A percentile compares a stretch with the other conserved stretches of the same genome.
Conservation (phyloP, 331 rosid species). For the Erythrophleum ivorense region DNA sequence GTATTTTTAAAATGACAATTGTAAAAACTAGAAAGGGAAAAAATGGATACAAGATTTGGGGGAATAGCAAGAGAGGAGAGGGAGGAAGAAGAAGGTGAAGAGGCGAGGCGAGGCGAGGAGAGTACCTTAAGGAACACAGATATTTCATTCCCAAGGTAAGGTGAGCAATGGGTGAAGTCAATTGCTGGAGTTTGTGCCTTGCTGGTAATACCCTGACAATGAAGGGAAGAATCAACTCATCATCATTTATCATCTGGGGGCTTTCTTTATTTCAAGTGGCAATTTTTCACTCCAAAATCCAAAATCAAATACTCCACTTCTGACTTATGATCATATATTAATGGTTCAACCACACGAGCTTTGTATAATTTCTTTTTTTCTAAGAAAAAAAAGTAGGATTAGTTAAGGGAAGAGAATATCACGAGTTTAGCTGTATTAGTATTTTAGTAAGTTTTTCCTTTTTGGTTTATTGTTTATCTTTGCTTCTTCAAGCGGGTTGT, state of each 20-base stretch:
- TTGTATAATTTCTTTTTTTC: neutral
- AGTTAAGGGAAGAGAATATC: too few species aligned
- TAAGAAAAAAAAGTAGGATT: neutral
- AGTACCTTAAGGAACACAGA: neutral
- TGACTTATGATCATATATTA: neutral
- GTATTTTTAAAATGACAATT: neutral
- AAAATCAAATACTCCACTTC: neutral
- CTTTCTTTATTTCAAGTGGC: neutral
- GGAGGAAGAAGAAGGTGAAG: neutral
- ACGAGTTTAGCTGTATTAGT: too few species aligned
- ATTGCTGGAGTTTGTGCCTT: too few species aligned
- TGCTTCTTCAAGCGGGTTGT: too few species aligned
- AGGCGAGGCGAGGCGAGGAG: neutral
- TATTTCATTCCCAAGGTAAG: too few species aligned
- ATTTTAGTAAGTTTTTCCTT: too few species aligned
- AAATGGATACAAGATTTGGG: neutral
- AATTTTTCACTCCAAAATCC: neutral
- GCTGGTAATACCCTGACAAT: neutral
- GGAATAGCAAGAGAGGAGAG: too few species aligned
- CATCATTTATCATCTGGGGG: neutral
- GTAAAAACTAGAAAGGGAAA: neutral
- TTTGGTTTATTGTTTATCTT: neutral
- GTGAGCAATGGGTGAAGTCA: neutral
- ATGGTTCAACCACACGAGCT: neutral
- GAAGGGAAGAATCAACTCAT: neutral